These are phyloP conservation scores for Tephrocybe sp. DNA, from an alignment of 768 basidiomycete species.

Conservation along the genomic window DNA sequence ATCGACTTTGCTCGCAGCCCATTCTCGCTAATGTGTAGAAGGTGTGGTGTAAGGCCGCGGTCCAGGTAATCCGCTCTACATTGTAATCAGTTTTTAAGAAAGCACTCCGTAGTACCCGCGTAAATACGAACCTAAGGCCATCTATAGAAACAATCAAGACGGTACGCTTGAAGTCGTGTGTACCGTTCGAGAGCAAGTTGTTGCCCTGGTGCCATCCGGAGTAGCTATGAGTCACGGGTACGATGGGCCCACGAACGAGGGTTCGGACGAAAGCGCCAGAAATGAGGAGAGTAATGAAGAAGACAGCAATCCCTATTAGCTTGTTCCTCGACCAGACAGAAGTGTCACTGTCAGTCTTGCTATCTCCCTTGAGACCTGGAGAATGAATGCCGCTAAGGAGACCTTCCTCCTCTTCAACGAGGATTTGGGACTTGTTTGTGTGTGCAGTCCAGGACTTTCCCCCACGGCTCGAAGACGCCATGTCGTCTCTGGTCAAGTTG, in stretches of 20 bases:
- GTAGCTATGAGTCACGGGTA: conserved; percentile 23
- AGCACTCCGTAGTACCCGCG: neutral
- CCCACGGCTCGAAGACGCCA: conserved; percentile 11
- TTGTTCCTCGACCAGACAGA: conserved; percentile 35
- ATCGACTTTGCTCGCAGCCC: conserved; percentile 88
- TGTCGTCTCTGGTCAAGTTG: neutral
- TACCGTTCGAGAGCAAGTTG: conserved; percentile 69
- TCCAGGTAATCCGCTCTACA: conserved; percentile 83
- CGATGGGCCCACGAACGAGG: conserved; percentile 25
- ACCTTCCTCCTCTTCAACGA: conserved; percentile 36
- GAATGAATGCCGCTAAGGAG: conserved; percentile 28
- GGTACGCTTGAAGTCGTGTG: conserved; percentile 77
- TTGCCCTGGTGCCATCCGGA: conserved; percentile 32
- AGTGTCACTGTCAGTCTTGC: conserved; percentile 18
- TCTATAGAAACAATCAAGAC: conserved; percentile 87
- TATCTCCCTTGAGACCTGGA: conserved; percentile 22
- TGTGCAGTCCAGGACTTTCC: conserved; percentile 6
- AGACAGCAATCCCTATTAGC: conserved; percentile 34
- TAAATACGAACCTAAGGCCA: conserved; percentile 60
- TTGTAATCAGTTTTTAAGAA: conserved; percentile 9
- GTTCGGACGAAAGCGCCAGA: conserved; percentile 39
- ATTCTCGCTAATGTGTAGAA: conserved; percentile 75
- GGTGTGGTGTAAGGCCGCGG: conserved; percentile 79
- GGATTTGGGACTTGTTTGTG: conserved; percentile 10
- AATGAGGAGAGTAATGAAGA: conserved; percentile 40